phyloP scores from a whole-genome alignment of 163 green algal genomes.

The Volvox carteri region DNA sequence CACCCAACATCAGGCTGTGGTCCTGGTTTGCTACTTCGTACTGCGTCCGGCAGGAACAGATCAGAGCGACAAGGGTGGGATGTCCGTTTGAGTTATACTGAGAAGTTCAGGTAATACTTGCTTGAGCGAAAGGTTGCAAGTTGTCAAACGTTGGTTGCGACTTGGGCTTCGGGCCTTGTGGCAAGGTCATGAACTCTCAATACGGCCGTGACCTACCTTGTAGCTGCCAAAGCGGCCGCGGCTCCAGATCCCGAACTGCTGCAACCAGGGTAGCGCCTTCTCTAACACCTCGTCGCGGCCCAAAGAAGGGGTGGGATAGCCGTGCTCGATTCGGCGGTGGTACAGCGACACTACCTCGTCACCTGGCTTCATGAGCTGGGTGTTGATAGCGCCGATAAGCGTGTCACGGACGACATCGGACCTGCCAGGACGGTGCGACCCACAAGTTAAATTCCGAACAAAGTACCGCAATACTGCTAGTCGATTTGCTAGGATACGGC shows the following conservation, averaged over 20 bases:
- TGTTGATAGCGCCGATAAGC: slow-evolving; percentile 85
- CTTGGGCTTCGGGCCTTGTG: too few species aligned
- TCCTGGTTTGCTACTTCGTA: slow-evolving; percentile 97
- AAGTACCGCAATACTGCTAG: too few species aligned
- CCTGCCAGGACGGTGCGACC: slow-evolving; percentile 57
- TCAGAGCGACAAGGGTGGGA: too few species aligned
- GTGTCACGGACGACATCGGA: slow-evolving; percentile 84
- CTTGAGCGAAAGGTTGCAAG: too few species aligned
- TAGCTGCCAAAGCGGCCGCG: slow-evolving; percentile 92
- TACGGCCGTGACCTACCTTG: slow-evolving; percentile 84
- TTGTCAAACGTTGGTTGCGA: too few species aligned
- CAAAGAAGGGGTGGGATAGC: slow-evolving; percentile 86
- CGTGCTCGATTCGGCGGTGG: slow-evolving; percentile 90
- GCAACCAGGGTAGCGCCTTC: slow-evolving; percentile 89
- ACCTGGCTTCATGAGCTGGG: slow-evolving; percentile 76
- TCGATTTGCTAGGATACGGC: too few species aligned
- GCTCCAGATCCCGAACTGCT: slow-evolving; percentile 87
- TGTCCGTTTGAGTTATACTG: too few species aligned
- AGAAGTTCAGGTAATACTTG: too few species aligned
- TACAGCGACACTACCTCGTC: slow-evolving; percentile 92
- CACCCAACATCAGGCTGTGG: slow-evolving; percentile 93
- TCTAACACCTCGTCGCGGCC: slow-evolving; percentile 84
- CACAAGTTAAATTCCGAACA: too few species aligned
- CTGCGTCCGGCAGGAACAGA: slow-evolving; percentile 54
- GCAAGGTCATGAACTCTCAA: too few species aligned